phyloP scores from a whole-genome alignment of 768 basidiomycete genomes.

The Tricholoma bakamatsutake region DNA sequence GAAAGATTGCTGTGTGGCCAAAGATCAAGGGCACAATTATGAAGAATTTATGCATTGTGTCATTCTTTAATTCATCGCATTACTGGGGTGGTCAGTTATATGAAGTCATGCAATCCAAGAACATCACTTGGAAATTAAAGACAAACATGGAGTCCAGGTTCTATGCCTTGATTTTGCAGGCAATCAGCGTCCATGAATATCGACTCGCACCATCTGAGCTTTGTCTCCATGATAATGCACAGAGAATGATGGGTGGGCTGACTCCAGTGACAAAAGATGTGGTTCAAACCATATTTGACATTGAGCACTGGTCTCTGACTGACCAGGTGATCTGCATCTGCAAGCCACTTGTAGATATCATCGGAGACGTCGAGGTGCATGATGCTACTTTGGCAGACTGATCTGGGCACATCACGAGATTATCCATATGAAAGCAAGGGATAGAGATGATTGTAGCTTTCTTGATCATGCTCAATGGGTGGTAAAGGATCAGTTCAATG shows the following conservation, averaged over 20 bases:
- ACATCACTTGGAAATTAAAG: conserved; percentile 16
- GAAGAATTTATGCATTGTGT: conserved; percentile 17
- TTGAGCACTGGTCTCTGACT: conserved; percentile 16
- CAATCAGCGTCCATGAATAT: conserved; percentile 14
- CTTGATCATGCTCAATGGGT: neutral
- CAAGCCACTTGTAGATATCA: conserved; percentile 29
- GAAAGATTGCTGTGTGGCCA: conserved; percentile 20
- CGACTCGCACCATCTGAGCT: conserved; percentile 1
- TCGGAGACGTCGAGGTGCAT: conserved; percentile 25
- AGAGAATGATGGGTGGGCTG: conserved; percentile 10
- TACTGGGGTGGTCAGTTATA: conserved; percentile 30
- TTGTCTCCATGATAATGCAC: conserved; percentile 5
- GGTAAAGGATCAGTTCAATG: neutral
- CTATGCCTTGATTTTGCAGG: conserved; percentile 5
- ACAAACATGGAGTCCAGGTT: conserved; percentile 20
- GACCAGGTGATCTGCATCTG: conserved; percentile 21
- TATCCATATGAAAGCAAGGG: neutral
- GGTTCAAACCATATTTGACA: conserved; percentile 16
- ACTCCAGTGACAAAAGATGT: conserved; percentile 19
- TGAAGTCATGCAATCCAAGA: conserved; percentile 6
- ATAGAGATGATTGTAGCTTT: too few species aligned
- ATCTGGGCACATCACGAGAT: conserved; percentile 16
- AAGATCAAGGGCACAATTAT: conserved; percentile 17
- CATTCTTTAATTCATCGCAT: conserved; percentile 27
- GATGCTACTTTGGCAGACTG: conserved; percentile 26